A percentile compares a stretch with the other conserved stretches of the same genome.
These are phyloP conservation scores for Clarireedia monteithiana DNA, from an alignment of 2,329 filamentous ascomycete genomes.

Conservation along the genomic window DNA sequence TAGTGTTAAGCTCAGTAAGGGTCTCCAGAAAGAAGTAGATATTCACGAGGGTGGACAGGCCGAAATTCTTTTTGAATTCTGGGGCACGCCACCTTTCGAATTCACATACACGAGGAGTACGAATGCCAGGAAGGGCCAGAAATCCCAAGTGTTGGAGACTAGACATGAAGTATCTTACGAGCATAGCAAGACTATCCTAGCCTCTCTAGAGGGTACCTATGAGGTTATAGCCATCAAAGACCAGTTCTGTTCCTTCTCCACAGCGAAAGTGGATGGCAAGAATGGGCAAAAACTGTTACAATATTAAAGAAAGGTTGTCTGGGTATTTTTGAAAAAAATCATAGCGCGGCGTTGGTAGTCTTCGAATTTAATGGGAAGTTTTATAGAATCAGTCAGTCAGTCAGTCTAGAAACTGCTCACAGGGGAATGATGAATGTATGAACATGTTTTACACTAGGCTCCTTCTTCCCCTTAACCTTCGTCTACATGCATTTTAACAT, in stretches of 20 bases:
- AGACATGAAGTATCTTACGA: constrained; percentile 80
- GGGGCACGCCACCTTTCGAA: constrained; percentile 91
- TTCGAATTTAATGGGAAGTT: constrained; percentile 1
- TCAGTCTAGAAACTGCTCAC: not conserved
- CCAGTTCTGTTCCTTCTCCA: constrained; percentile 82
- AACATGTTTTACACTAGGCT: too few relatives aligned
- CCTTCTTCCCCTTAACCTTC: too few relatives aligned
- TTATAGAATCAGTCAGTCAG: not conserved
- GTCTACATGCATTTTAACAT: too few relatives aligned
- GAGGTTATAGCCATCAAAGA: constrained; percentile 97
- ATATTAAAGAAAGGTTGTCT: constrained; percentile 16
- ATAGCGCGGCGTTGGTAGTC: constrained; percentile 29
- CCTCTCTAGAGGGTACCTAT: constrained; percentile 91
- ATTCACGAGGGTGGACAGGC: constrained; percentile 96
- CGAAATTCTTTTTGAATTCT: constrained; percentile 91
- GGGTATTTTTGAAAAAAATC: constrained; percentile 17
- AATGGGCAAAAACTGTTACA: constrained; percentile 32
- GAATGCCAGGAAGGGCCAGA: constrained; percentile 71
- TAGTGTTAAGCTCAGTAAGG: constrained; percentile 82
- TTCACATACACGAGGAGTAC: constrained; percentile 93
- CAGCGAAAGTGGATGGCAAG: constrained; percentile 49
- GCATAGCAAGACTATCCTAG: constrained; percentile 71
- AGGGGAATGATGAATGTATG: not conserved
- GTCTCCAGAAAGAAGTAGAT: constrained; percentile 71
- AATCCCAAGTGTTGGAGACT: constrained; percentile 78